These are phyloP conservation scores for Garcia nutans DNA, from an alignment of 345 rosid genomes.

Conservation along the genomic window DNA sequence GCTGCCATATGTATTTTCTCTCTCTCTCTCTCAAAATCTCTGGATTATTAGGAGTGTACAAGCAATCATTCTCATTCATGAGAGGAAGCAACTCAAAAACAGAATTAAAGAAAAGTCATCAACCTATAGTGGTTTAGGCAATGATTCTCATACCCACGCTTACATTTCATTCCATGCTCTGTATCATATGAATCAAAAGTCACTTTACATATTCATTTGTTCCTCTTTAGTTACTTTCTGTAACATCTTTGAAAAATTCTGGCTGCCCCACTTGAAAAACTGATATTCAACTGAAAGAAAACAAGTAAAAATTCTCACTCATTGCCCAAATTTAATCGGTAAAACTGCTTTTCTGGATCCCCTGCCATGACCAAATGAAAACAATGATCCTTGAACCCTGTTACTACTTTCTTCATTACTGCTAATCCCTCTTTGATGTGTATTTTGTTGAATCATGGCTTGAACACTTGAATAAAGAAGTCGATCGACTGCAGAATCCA, in stretches of 20 bases:
- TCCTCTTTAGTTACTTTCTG: neutral
- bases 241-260: neutral
- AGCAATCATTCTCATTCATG: slow-evolving; percentile 35
- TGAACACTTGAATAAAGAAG: slow-evolving; percentile 49
- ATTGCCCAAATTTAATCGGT: slow-evolving; percentile 36
- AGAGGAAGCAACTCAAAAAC: slow-evolving; percentile 6
- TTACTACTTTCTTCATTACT: slow-evolving; percentile 32
- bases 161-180: slow-evolving; percentile 3
- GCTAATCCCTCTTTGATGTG: slow-evolving; percentile 20
- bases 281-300: slow-evolving; percentile 12
- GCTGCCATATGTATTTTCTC: neutral
- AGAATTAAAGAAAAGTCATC: slow-evolving; percentile 9
- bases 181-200: slow-evolving; percentile 5
- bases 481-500: slow-evolving; percentile 55
- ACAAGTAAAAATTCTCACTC: slow-evolving; percentile 6
- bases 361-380: slow-evolving; percentile 34
- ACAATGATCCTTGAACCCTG: slow-evolving; percentile 29
- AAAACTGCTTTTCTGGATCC: slow-evolving; percentile 41
- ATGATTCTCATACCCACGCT: slow-evolving; percentile 38
- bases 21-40: slow-evolving; percentile 4
- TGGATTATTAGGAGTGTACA: neutral
- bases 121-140: slow-evolving; percentile 23
- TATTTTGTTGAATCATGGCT: slow-evolving; percentile 37
- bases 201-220: neutral
- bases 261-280: neutral